A percentile compares a stretch with the other conserved stretches of the same genome.
These are phyloP conservation scores for Tetrahymena thermophila DNA, from an alignment of 73 alveolate genomes.

Conservation along the genomic window DNA sequence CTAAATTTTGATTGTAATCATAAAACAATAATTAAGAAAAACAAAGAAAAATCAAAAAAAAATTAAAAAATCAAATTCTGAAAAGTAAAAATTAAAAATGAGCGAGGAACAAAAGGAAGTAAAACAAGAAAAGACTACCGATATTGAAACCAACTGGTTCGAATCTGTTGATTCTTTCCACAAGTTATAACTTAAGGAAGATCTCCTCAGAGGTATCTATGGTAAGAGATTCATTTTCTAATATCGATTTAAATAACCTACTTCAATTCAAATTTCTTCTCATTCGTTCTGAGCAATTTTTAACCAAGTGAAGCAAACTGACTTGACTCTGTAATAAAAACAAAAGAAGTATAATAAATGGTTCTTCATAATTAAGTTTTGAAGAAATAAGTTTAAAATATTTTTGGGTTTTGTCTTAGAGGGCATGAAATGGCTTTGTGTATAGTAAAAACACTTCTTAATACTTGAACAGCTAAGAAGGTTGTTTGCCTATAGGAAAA, in stretches of 20 bases:
- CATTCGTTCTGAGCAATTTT: background rate
- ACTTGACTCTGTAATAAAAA: background rate
- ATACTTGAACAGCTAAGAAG: background rate
- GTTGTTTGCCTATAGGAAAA: background rate
- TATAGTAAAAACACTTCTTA: too few relatives aligned
- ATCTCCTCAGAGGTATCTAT: conserved; percentile 73
- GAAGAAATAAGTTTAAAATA: background rate
- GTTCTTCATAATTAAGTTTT: background rate
- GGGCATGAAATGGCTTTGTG: background rate
- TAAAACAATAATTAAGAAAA: background rate
- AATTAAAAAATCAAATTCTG: background rate
- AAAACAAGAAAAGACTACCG: conserved; percentile 1
- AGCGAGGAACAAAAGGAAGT: background rate
- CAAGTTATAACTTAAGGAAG: conserved; percentile 65
- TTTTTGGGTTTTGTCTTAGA: background rate
- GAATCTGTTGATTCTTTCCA: conserved; percentile 76
- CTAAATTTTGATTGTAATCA: background rate
- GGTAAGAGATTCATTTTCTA: background rate
- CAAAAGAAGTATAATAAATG: background rate
- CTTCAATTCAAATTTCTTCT: background rate
- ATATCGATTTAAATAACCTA: background rate
- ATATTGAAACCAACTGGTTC: conserved; percentile 62
- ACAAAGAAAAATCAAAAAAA: background rate
- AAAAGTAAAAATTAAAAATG: background rate
- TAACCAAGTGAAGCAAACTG: background rate